These are phyloP conservation scores for Gaeumannomyces sp. DNA, from an alignment of 2,329 filamentous ascomycete genomes.

Conservation along the genomic window DNA sequence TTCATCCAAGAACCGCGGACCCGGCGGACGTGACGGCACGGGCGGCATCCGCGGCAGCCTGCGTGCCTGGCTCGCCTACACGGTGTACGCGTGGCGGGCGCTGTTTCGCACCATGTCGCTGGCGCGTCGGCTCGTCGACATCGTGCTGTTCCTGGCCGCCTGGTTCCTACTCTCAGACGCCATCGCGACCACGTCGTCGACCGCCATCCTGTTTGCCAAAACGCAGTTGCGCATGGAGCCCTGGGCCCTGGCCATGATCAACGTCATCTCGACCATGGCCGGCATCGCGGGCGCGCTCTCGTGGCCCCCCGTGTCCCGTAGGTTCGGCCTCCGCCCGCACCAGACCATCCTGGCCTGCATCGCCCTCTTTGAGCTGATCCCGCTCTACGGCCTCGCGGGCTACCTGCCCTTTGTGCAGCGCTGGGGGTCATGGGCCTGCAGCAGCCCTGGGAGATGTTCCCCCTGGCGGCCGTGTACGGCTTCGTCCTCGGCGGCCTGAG, in stretches of 20 bases:
- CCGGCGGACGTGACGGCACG: slow-evolving; percentile 12
- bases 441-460: slow-evolving; percentile 95
- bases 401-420: slow-evolving; percentile 74
- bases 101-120: slow-evolving; percentile 73
- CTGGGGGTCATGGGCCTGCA: slow-evolving; percentile 77
- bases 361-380: slow-evolving; percentile 83
- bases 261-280: slow-evolving; percentile 78
- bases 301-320: slow-evolving; percentile 74
- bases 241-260: slow-evolving; percentile 84
- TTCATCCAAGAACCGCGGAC: not conserved
- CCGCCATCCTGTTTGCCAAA: slow-evolving; percentile 92
- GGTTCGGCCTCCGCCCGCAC: slow-evolving; percentile 64
- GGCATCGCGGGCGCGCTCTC: slow-evolving; percentile 85
- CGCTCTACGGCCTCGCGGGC: slow-evolving; percentile 81
- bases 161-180: slow-evolving; percentile 96
- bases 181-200: slow-evolving; percentile 89
- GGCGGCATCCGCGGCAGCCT: slow-evolving; percentile 25
- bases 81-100: slow-evolving; percentile 79
- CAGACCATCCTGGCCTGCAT: slow-evolving; percentile 94
- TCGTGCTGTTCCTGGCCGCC: slow-evolving; percentile 72
- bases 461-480: slow-evolving; percentile 82
- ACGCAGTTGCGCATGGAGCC: slow-evolving; percentile 86
- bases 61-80: slow-evolving; percentile 60
- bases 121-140: slow-evolving; percentile 65
- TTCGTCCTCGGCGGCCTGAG: slow-evolving; percentile 90